Evolutionary conservation across 306 rosid species (phyloP).

Genomic region (Boehmeria nivea): DNA sequence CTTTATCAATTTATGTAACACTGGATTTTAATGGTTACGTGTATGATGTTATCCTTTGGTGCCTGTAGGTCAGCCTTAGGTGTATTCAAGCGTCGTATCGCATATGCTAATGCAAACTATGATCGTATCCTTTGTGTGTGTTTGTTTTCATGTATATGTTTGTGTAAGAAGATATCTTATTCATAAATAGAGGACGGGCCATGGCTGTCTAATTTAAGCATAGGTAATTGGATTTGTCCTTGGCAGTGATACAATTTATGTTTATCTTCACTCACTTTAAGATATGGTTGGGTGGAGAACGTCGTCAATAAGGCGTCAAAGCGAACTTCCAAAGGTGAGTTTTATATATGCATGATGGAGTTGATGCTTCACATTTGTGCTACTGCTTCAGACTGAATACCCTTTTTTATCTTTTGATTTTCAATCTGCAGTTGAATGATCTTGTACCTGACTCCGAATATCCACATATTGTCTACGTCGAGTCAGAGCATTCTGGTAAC

Average conservation of each 20-base stretch:
- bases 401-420: constrained; percentile 21
- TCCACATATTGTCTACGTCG: constrained; percentile 66
- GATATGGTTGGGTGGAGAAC: constrained; percentile 99
- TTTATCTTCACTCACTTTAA: constrained; percentile 48
- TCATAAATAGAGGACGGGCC: too few relatives aligned
- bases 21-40: constrained; percentile 10
- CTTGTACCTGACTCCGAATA: constrained; percentile 60
- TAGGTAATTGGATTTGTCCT: too few relatives aligned
- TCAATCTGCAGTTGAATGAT: constrained; percentile 47
- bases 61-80: constrained; percentile 71
- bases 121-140: constrained; percentile 66
- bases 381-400: constrained; percentile 7
- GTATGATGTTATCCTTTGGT: constrained; percentile 15
- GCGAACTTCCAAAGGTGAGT: constrained; percentile 87
- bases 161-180: not conserved
- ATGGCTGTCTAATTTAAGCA: too few relatives aligned
- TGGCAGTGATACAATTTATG: too few relatives aligned
- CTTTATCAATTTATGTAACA: constrained; percentile 13
- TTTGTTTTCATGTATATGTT: not conserved
- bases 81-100: constrained; percentile 83
- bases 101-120: constrained; percentile 88
- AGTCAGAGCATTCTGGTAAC: constrained; percentile 37
- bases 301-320: constrained; percentile 92
- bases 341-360: constrained; percentile 12
- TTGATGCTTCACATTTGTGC: constrained; percentile 11